A percentile compares a stretch with the other conserved stretches of the same genome.
Conservation (phyloP, 306 rosid species). For the Crotalaria pallida region DNA sequence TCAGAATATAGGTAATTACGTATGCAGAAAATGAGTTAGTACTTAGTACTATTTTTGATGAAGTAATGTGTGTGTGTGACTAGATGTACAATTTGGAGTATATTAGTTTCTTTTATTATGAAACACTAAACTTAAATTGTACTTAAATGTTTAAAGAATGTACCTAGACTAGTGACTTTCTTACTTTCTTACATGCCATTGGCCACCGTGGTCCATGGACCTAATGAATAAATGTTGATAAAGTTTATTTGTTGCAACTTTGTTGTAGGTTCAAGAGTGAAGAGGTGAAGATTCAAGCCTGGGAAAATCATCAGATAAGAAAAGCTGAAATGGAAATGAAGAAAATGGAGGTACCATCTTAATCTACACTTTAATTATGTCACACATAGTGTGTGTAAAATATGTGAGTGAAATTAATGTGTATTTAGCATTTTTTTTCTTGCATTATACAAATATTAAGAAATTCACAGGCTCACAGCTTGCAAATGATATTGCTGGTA, state of each 20-base stretch:
- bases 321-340: conserved; percentile 94
- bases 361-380: background rate
- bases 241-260: conserved; percentile 9
- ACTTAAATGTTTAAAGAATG: background rate
- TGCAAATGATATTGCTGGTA: background rate
- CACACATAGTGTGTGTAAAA: too few relatives aligned
- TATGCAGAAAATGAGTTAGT: background rate
- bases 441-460: background rate
- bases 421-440: background rate
- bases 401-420: background rate
- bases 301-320: conserved; percentile 93
- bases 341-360: conserved; percentile 79
- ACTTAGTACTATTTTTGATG: too few relatives aligned
- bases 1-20: background rate
- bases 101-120: background rate
- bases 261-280: conserved; percentile 79
- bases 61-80: too few relatives aligned
- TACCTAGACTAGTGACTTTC: background rate
- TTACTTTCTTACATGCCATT: too few relatives aligned
- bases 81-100: background rate
- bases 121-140: background rate
- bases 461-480: conserved; percentile 5
- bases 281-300: conserved; percentile 91
- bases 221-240: background rate
- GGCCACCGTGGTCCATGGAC: background rate